Base-by-base conservation (phyloP, 2,329 filamentous ascomycete species). In the Thielaviopsis musarum region DNA sequence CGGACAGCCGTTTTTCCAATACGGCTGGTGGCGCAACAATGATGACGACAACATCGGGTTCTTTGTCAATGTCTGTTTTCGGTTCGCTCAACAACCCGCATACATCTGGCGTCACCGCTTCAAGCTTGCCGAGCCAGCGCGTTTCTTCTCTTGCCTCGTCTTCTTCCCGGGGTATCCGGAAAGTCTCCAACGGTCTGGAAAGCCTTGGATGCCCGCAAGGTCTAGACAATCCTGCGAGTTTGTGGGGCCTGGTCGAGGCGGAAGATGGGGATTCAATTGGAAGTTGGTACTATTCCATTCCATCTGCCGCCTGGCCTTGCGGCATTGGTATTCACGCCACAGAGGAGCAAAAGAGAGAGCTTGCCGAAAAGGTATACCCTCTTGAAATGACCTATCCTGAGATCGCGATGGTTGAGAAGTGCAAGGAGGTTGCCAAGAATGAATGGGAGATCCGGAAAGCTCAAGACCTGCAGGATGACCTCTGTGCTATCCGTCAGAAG, bases 301-400 rank as follows among this genome's bases (percentile, higher is more conserved):
- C 41, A 45, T 19, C 15, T 22, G 51, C 63, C 65, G 58, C 64
- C 63, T 62, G 61, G 63, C 61, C 54, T 63, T 57, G 59, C 58
- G 51, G 54, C 59, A 38, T 58, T 19, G 59, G 56, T 21, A 52
- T 58, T 24, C 17, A 28, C n/a, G 61, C 62, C 19, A 59, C 62
- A 15, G 30, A 38, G 21, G 26, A 56, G 10, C 55, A 56, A 30
- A 55, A 56, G 34, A 52, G 34, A 12, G 22, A 17, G 19, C 53
- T 52, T 12, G 38, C 28, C n/a, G 56, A 38, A 15, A 52, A 22
- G 30, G 30, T 24, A 6, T 54, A 41, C 13, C 59, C 51, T 7
- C 28, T 58, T 49, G 17, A 56, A 56, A 52, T 59, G 53, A 19
- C 34, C 51, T 56, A 54, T 41, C 10, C 59, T 52, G 57, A 54